Conservation (phyloP, 2,329 filamentous ascomycete species). For the Lecanicillium sp. region DNA sequence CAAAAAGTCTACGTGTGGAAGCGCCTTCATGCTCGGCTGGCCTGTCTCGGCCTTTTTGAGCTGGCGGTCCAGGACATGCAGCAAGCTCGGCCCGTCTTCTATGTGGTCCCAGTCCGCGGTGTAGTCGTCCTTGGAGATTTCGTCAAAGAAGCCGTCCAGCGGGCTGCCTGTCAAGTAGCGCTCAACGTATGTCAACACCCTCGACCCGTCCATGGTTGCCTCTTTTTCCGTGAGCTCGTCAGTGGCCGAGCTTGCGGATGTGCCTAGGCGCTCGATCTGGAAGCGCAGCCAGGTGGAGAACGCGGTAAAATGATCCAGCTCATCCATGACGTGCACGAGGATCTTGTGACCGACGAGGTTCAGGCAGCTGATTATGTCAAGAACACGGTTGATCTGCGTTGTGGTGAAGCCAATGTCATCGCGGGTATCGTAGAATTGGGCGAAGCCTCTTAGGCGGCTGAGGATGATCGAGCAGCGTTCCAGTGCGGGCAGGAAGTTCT, state of each 20-base stretch:
- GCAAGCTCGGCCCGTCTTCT: slow-evolving; percentile 35
- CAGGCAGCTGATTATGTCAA: slow-evolving; percentile 69
- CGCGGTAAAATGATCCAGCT: slow-evolving; percentile 66
- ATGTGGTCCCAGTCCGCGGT: slow-evolving; percentile 35
- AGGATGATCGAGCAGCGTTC: slow-evolving; percentile 77
- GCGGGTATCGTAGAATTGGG: slow-evolving; percentile 64
- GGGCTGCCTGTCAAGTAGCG: slow-evolving; percentile 60
- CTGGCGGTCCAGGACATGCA: slow-evolving; percentile 42
- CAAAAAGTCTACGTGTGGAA: slow-evolving; percentile 58
- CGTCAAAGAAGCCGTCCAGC: slow-evolving; percentile 52
- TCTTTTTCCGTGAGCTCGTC: slow-evolving; percentile 75
- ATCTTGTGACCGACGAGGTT: slow-evolving; percentile 68
- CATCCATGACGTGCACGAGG: slow-evolving; percentile 62
- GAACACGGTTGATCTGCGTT: slow-evolving; percentile 53
- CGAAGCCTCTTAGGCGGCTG: slow-evolving; percentile 74
- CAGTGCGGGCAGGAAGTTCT: slow-evolving; percentile 81
- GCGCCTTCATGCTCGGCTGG: slow-evolving; percentile 38
- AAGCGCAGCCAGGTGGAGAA: slow-evolving; percentile 82
- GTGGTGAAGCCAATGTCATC: slow-evolving; percentile 60
- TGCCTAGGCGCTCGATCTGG: slow-evolving; percentile 68
- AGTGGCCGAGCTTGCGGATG: slow-evolving; percentile 46
- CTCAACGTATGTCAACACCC: slow-evolving; percentile 71
- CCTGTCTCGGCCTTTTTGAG: slow-evolving; percentile 38
- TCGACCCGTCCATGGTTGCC: slow-evolving; percentile 63
- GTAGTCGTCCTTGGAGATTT: slow-evolving; percentile 42